Evolutionary conservation across 345 rosid genomes (phyloP), one percentile per base, ranked within the genome.

Genomic region (Odontarrhena argentea): DNA sequence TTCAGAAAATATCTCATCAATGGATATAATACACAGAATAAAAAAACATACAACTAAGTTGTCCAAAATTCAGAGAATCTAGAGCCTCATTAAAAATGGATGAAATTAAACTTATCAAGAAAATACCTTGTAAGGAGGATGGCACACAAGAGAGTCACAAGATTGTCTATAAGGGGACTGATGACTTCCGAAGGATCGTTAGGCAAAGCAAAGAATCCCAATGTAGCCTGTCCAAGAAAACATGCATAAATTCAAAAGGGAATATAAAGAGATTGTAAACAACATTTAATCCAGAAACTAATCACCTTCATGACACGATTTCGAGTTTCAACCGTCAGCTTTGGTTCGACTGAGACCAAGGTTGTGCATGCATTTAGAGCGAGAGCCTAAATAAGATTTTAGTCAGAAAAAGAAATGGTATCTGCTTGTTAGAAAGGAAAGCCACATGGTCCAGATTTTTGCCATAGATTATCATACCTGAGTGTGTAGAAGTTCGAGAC

Each of bases 351-450:
- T 0, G 96, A 90, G 63, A 93, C 98, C 76, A 93, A 76, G 48
- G 98, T 93, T 67, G 96, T 93, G 77, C 98, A 93, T 10, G 98
- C 98, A 74, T 80, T 93, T 65, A 93, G 77, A 77, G 98, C 98
- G 73, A 89, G 88, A 48, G 96, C 94, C 98, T 93, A 65, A 38
- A 76, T 61, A 81, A 73, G 8, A 54, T 54, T 60, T 60, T 25
- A 48, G 77, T 73, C 71, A 58, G 63, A 58, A 61, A 49, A 36
- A 74, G 60, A 76, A 68, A 40, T 44, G 55, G 42, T 60, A 74
- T 22, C 46, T 67, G 46, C 53, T 9, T 62, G 40, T 50, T 34
- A 8, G 54, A 62, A 61, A 62, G 42, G 62, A 67, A 54, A 13
- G 32, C 36, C 45, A 28, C 45, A 45, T 53, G 60, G 64, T 40